Conservation (phyloP, 306 rosid species). For the Myrica gale region DNA sequence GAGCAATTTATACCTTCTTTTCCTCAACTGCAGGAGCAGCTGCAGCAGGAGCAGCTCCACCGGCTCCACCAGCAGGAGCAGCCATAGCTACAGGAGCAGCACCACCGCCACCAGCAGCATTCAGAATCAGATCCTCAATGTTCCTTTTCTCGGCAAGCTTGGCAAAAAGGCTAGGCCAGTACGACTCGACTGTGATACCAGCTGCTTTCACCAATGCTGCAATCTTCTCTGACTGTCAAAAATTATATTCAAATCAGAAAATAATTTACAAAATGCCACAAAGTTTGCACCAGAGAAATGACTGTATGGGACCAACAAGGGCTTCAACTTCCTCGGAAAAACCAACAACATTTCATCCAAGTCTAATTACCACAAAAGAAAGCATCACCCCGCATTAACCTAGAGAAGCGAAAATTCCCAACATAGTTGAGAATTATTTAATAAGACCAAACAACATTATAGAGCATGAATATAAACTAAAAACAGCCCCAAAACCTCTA, state of each 20-base stretch:
- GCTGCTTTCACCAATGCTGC: conserved; percentile 51
- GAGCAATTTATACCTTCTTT: conserved; percentile 46
- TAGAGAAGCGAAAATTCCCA: neutral
- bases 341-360: neutral
- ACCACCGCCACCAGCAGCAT: conserved; percentile 56
- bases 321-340: neutral
- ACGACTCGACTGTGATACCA: conserved; percentile 49
- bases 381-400: neutral
- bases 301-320: neutral
- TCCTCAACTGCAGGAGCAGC: conserved; percentile 51
- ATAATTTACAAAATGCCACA: neutral
- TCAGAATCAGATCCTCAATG: conserved; percentile 58
- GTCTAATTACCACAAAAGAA: neutral
- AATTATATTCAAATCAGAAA: neutral
- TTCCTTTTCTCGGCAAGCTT: conserved; percentile 63
- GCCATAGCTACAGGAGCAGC: conserved; percentile 43
- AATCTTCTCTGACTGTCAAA: conserved; percentile 66
- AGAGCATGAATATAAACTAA: neutral
- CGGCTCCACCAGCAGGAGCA: conserved; percentile 27
- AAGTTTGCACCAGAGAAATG: neutral
- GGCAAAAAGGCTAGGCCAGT: conserved; percentile 70
- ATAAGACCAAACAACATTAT: neutral
- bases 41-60: conserved; percentile 34
- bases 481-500: neutral
- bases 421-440: neutral